Evolutionary conservation across 257 asterid genomes (phyloP).

Genomic region (Solanum arcanum): DNA sequence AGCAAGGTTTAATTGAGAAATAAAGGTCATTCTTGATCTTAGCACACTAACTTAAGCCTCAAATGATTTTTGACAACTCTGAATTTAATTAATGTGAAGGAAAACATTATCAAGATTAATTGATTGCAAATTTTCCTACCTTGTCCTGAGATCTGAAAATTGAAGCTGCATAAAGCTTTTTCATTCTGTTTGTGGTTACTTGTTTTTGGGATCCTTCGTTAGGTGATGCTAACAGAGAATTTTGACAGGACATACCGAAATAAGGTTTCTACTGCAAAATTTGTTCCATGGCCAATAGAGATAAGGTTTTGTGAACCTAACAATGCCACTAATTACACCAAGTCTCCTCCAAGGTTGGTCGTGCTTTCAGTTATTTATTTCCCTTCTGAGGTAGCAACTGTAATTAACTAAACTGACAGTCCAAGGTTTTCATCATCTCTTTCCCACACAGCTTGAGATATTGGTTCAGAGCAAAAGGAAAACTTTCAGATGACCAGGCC

Average conservation of each 20-base stretch:
- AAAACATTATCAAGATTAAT: not conserved
- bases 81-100: not conserved
- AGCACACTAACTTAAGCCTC: not conserved
- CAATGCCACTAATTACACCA: constrained; percentile 54
- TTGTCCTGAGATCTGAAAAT: not conserved
- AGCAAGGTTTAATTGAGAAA: not conserved
- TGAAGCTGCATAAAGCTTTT: not conserved
- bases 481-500: constrained; percentile 87
- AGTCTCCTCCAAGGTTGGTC: constrained; percentile 79
- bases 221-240: not conserved
- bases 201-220: not conserved
- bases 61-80: not conserved
- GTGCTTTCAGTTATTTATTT: constrained; percentile 3
- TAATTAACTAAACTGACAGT: not conserved
- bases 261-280: constrained; percentile 60
- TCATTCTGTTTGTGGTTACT: not conserved
- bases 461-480: constrained; percentile 96
- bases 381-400: constrained; percentile 1
- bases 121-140: not conserved
- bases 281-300: constrained; percentile 90
- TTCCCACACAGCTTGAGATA: constrained; percentile 55
- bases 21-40: not conserved
- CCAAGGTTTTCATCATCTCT: not conserved
- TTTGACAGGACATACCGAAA: constrained; percentile 72
- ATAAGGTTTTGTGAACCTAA: constrained; percentile 73